Conservation (phyloP, 345 rosid species). For the Capsella bursapastoris region DNA sequence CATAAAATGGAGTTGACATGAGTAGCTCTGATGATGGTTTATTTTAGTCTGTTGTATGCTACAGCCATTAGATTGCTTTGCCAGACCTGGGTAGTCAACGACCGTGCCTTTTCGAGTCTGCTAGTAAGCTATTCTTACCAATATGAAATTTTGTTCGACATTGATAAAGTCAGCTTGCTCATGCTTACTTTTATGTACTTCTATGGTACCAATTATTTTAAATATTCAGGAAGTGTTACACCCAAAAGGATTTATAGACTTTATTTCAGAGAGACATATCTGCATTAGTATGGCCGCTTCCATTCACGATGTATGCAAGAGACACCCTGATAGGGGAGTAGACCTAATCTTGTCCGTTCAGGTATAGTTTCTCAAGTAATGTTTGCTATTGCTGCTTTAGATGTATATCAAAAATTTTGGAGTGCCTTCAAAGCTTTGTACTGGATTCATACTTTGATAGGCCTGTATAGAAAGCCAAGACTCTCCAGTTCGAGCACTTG, state of each 20-base stretch:
- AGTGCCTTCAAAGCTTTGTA: conserved; percentile 11
- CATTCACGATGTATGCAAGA: conserved; percentile 74
- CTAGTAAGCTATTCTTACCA: conserved; percentile 48
- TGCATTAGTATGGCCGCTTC: conserved; percentile 85
- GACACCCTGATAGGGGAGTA: conserved; percentile 96
- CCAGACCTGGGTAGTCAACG: conserved; percentile 88
- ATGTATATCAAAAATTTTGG: conserved; percentile 25
- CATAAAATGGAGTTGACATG: conserved; percentile 19
- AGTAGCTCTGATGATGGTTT: conserved; percentile 43
- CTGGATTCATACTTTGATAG: conserved; percentile 54
- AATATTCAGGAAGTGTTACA: conserved; percentile 63
- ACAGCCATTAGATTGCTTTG: conserved; percentile 94
- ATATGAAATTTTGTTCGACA: conserved; percentile 1
- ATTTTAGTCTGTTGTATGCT: conserved; percentile 75
- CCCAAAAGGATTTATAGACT: conserved; percentile 64
- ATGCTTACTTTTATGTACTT: conserved; percentile 1
- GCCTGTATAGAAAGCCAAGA: conserved; percentile 86
- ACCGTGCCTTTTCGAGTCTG: conserved; percentile 84
- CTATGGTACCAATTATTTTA: conserved; percentile 32
- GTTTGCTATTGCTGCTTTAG: conserved; percentile 34
- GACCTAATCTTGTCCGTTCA: conserved; percentile 93
- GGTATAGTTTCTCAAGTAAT: conserved; percentile 55
- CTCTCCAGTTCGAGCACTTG: conserved; percentile 71
- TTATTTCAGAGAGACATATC: conserved; percentile 62
- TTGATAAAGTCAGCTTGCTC: conserved; percentile 18